Base-by-base conservation (phyloP, 148 eudicot genomes). In the Agrostemma githago region DNA sequence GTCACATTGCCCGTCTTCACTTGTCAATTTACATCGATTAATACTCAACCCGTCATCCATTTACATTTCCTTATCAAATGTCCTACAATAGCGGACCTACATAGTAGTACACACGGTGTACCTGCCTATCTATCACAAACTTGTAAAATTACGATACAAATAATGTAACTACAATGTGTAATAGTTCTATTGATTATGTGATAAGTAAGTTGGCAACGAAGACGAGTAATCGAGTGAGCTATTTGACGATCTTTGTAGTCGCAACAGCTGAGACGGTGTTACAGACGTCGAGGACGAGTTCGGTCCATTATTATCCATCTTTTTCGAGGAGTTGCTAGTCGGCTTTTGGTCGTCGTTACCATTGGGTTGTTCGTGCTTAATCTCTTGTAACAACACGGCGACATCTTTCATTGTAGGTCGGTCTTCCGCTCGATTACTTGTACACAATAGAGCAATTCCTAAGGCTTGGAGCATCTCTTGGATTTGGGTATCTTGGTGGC, bases 331-430 rank as follows among this genome's bases (percentile, higher is more conserved):
- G 12, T 73, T 80, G 54, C 59, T 66, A 4, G 71, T 4, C 4
- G 86, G 53, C 66, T 88, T 90, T 11, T 87, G 77, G 39, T 57
- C 74, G 15, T 89, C 88, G 38, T 79, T 84, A 2, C 84, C 82
- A 57, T 62, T 75, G 7, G 77, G 14, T 2, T 83, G 68, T 46
- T 93, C 98, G 20, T 91, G 93, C 8, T 81, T 72, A 17, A 93
- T 85, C 78, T 86, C 98, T 66, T 78, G 86, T 53, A 93, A 54
- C 46, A 93, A 69, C 0, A 85, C 97, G 17, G 86, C 97, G 0
- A 93, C 97, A 39, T 93, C 98, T 64, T 93, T 93, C 98, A 93
- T 93, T 16, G 95, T 82, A 5, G 98, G 98, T 1, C 98, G 90
- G 64, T 93, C 98, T 17, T 84, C 85, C 0, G 92, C 80, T 0